Base-by-base conservation (phyloP, 495 filamentous ascomycete species). In the Xylaria nigripes region DNA sequence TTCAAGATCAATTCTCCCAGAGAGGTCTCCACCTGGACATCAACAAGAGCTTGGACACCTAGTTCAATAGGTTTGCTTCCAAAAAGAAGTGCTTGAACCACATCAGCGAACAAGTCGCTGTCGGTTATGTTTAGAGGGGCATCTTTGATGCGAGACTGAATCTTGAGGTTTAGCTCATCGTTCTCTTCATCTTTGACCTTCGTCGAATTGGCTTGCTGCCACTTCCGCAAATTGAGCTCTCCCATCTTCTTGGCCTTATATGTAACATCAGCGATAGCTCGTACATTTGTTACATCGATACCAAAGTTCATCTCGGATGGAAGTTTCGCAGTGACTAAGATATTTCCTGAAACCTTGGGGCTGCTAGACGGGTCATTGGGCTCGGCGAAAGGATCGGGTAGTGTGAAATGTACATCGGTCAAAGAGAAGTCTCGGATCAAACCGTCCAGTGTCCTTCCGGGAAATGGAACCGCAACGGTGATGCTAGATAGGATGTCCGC, bases 261-360 rank as follows among this genome's bases (percentile, higher is more conserved):
- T 51, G 74, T 89, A 1, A 96, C 83, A 60, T 91, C 82, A 6
- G 90, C 85, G 40, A 76, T 77, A 6, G 92, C 89, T 25, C 82
- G 80, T 32, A 97, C 81, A 43, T 72, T 75, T 21, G 79, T 81
- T 51, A 96, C 88, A 54, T 87, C 78, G 42, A 98, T 67, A 13
- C 77, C 73, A 60, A 98, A 84, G 58, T 90, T 87, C 80, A 96
- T 86, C 65, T 95, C 85, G 21, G 89, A 74, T 0, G 93, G 93
- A 19, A 96, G 65, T 18, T 66, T 80, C 22, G 94, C 81, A 2
- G 87, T 70, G 16, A 87, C 90, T 52, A 87, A 74, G 22, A 96
- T 86, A 36, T 84, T 78, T 2, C 90, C 91, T 40, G 88, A 94
- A 2, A 98, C 80, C 38, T 77, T 80, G 6, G 90, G 90, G 51